Evolutionary conservation across 2,329 filamentous ascomycete species (phyloP).

Genomic region (Thelonectria discophora): DNA sequence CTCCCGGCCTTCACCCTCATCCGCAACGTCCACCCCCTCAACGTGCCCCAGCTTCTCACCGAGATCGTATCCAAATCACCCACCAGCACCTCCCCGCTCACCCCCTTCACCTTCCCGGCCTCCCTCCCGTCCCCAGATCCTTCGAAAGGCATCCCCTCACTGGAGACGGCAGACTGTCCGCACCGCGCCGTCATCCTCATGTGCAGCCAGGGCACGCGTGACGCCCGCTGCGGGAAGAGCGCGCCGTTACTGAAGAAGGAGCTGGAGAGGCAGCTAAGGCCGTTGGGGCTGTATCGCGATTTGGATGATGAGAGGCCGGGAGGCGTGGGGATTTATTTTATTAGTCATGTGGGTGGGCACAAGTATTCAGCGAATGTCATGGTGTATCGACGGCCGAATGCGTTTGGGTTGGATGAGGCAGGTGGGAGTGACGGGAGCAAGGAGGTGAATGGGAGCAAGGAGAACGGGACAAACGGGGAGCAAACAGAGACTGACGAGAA

Average conservation of each 20-base stretch:
- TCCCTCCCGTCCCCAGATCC: conserved; percentile 44
- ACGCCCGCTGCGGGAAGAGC: conserved; percentile 92
- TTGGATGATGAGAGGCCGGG: conserved; percentile 88
- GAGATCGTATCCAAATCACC: conserved; percentile 75
- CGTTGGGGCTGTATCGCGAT: conserved; percentile 85
- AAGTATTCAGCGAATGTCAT: conserved; percentile 97
- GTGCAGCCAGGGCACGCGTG: conserved; percentile 93
- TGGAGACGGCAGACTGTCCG: conserved; percentile 66
- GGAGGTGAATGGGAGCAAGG: conserved; percentile 40
- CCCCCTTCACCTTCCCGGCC: conserved; percentile 49
- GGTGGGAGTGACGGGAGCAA: conserved; percentile 25
- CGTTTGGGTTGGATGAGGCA: conserved; percentile 62
- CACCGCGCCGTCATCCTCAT: conserved; percentile 90
- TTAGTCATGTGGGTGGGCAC: conserved; percentile 94
- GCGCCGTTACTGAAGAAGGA: conserved; percentile 89
- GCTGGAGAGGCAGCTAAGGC: conserved; percentile 87
- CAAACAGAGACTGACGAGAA: no score
- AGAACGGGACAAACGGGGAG: conserved; percentile 41
- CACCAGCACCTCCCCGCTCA: conserved; percentile 75
- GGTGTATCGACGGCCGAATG: conserved; percentile 77
- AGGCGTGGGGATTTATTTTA: conserved; percentile 95
- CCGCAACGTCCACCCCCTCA: conserved; percentile 81
- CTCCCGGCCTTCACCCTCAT: conserved; percentile 86
- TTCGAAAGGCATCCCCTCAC: conserved; percentile 39
- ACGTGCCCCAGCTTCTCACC: conserved; percentile 75